Percentiles rank a stretch among this genome's conserved stretches.
phyloP scores from a whole-genome alignment of 257 asterid genomes.

The Solanum commersonii region DNA sequence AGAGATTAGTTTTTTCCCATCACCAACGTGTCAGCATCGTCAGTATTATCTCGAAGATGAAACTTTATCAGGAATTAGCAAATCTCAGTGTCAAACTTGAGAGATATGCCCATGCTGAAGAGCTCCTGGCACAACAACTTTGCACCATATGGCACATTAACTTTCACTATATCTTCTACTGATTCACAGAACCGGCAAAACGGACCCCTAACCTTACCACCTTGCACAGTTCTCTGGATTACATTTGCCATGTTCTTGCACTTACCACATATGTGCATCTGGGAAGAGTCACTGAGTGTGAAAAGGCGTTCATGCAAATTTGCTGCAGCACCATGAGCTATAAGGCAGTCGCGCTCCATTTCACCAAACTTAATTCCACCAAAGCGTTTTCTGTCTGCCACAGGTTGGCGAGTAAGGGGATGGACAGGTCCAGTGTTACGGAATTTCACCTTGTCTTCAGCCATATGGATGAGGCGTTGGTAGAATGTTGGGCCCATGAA shows the following conservation, averaged over 20 bases:
- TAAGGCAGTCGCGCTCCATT: conserved; percentile 91
- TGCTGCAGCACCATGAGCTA: conserved; percentile 89
- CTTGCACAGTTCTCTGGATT: conserved; percentile 51
- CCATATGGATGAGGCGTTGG: conserved; percentile 90
- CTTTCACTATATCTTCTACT: conserved; percentile 60
- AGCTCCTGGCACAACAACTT: conserved; percentile 86
- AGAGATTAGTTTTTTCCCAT: background rate
- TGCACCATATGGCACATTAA: conserved; percentile 85
- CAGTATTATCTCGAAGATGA: background rate
- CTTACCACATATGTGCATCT: conserved; percentile 76
- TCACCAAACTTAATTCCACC: conserved; percentile 93
- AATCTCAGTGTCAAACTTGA: conserved; percentile 76
- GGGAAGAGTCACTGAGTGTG: conserved; percentile 82
- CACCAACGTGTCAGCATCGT: background rate
- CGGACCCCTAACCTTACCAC: conserved; percentile 84
- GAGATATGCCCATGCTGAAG: conserved; percentile 79
- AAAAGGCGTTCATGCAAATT: conserved; percentile 85
- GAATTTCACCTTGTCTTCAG: conserved; percentile 88
- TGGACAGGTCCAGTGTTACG: conserved; percentile 90
- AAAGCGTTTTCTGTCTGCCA: conserved; percentile 86
- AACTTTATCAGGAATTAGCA: conserved; percentile 22
- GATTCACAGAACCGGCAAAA: conserved; percentile 77
- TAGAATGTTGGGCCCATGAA: conserved; percentile 94
- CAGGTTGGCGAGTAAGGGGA: conserved; percentile 96
- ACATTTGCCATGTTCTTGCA: conserved; percentile 73